Conservation (phyloP, 768 basidiomycete species). For the Coprinellus micaceus region DNA sequence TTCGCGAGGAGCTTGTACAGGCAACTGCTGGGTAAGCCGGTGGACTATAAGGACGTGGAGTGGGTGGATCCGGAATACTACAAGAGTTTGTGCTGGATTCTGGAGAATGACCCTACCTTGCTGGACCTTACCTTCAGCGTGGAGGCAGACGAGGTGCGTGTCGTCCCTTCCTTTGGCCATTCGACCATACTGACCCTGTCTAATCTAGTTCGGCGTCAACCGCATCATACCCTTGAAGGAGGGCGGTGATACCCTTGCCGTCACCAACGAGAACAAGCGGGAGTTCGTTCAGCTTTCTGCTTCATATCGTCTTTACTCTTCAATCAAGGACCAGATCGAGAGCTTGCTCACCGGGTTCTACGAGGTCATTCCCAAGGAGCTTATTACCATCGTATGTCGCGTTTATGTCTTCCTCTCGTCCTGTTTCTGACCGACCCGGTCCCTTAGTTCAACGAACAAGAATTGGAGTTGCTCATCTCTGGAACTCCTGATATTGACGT, state of each 20-base stretch:
- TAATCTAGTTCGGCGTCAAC: constrained; percentile 77
- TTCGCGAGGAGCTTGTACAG: constrained; percentile 96
- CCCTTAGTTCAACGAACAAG: constrained; percentile 86
- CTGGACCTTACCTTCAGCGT: constrained; percentile 92
- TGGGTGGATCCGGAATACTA: constrained; percentile 99
- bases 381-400: constrained; percentile 80
- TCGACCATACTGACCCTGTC: constrained; percentile 9
- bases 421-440: constrained; percentile 5
- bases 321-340: constrained; percentile 95
- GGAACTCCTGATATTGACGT: constrained; percentile 99
- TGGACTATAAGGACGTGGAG: constrained; percentile 94
- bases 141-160: constrained; percentile 86
- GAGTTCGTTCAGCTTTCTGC: constrained; percentile 97
- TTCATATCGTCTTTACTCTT: constrained; percentile 88
- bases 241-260: constrained; percentile 76
- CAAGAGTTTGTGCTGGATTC: constrained; percentile 96
- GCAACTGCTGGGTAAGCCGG: constrained; percentile 88
- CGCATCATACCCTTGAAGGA: constrained; percentile 86
- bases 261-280: constrained; percentile 94
- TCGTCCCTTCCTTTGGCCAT: constrained; percentile 1
- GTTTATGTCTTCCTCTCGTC: not conserved
- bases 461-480: constrained; percentile 89
- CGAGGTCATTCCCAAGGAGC: constrained; percentile 95
- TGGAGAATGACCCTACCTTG: constrained; percentile 88
- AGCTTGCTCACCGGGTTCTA: constrained; percentile 88